These are phyloP conservation scores for Aspergillus nanangensis DNA, from an alignment of 495 filamentous ascomycete genomes.

Conservation along the genomic window DNA sequence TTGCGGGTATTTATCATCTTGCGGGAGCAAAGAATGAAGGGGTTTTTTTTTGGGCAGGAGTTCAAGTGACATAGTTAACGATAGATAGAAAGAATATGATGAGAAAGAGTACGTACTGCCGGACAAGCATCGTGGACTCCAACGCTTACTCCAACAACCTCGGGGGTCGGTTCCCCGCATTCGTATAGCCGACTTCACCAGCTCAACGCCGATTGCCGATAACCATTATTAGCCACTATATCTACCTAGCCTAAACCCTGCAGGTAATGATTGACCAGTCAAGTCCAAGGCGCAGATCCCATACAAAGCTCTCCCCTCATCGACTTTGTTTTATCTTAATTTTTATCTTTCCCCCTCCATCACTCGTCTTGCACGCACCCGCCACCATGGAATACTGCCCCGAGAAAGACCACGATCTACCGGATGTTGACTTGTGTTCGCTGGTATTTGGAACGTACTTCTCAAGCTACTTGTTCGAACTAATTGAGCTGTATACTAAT, in stretches of 20 bases:
- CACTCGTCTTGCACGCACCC: neutral
- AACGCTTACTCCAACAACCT: too few relatives aligned
- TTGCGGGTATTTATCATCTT: too few relatives aligned
- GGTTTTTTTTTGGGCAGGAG: too few relatives aligned
- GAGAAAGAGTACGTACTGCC: too few relatives aligned
- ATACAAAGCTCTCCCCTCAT: neutral
- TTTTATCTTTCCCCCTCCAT: neutral
- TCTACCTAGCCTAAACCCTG: neutral
- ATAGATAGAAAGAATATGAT: neutral
- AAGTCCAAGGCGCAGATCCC: neutral
- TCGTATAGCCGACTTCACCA: constrained; percentile 3
- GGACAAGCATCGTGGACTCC: too few relatives aligned
- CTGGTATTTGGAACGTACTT: constrained; percentile 10
- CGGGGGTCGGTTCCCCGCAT: constrained; percentile 12
- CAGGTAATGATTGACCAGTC: neutral
- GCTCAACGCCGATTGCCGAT: too few relatives aligned
- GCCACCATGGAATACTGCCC: constrained; percentile 12
- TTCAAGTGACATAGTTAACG: too few relatives aligned
- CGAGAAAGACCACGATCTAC: constrained; percentile 11
- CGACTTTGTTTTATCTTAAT: too few relatives aligned
- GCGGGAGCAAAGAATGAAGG: too few relatives aligned
- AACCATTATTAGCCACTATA: too few relatives aligned
- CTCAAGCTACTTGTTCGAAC: neutral
- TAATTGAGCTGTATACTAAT: neutral
- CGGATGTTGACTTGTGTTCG: constrained; percentile 9